Evolutionary conservation across 2,329 filamentous ascomycete genomes (phyloP).

Genomic region (Thielaviopsis musarum): DNA sequence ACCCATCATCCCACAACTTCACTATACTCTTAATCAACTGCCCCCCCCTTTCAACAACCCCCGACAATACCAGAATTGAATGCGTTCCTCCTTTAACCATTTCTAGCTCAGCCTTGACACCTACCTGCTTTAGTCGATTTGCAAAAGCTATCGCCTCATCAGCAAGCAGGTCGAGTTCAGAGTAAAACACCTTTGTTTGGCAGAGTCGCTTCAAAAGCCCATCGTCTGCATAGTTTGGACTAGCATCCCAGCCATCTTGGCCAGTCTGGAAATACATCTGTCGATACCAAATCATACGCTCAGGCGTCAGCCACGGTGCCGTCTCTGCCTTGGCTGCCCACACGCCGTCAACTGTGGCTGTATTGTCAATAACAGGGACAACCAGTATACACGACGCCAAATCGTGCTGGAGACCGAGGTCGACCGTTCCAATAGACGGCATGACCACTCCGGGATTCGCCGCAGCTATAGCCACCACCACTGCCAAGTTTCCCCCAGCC

Average conservation of each 20-base stretch:
- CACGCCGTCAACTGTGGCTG: slow-evolving; percentile 15
- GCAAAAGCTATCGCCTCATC: no score
- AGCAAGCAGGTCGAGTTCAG: no score
- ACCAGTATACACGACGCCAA: slow-evolving; percentile 13
- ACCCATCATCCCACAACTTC: no score
- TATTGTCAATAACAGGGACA: slow-evolving; percentile 22
- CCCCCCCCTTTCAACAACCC: no score
- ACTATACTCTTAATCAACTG: no score
- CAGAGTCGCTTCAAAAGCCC: no score
- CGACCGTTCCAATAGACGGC: no score
- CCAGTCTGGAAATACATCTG: slow-evolving; percentile 17
- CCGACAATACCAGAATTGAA: neutral
- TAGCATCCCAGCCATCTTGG: no score
- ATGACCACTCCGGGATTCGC: neutral
- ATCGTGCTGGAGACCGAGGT: no score
- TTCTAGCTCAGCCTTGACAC: neutral
- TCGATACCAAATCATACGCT: slow-evolving; percentile 22
- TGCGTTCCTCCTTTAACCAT: neutral
- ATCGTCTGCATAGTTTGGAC: no score
- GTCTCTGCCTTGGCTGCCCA: slow-evolving; percentile 12
- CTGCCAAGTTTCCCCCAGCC: slow-evolving; percentile 16
- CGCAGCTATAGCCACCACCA: slow-evolving; percentile 9
- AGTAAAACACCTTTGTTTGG: no score
- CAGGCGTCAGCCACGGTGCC: slow-evolving; percentile 20
- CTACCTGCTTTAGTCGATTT: neutral